phyloP scores from a whole-genome alignment of 2,329 filamentous ascomycete species.

The Teratosphaeriaceae sp. region DNA sequence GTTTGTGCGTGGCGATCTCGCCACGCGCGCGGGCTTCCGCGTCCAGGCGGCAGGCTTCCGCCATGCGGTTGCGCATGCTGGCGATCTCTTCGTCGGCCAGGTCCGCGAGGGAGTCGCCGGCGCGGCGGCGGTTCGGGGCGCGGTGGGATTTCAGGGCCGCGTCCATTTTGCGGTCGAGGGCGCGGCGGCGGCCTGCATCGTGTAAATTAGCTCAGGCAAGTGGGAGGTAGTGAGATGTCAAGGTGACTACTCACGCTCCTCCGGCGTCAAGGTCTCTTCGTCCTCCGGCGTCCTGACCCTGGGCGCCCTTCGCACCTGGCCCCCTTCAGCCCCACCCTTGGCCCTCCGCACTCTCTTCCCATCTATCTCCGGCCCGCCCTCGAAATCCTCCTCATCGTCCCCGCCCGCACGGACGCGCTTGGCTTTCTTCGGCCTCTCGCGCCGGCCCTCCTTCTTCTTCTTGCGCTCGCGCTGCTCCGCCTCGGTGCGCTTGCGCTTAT shows the following conservation, averaged over 20 bases:
- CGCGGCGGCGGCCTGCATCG: slow-evolving; percentile 59
- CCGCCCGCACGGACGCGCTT: slow-evolving; percentile 45
- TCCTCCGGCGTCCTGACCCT: slow-evolving; percentile 53
- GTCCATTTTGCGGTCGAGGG: slow-evolving; percentile 81
- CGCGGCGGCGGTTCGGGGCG: slow-evolving; percentile 65
- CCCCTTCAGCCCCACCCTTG: slow-evolving; percentile 37
- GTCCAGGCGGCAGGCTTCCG: slow-evolving; percentile 79
- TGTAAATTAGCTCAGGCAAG: slow-evolving; percentile 9
- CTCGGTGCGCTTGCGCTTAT: slow-evolving; percentile 60
- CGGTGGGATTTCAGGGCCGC: slow-evolving; percentile 80
- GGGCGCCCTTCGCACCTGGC: slow-evolving; percentile 39
- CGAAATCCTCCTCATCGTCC: slow-evolving; percentile 47
- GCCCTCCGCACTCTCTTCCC: slow-evolving; percentile 48
- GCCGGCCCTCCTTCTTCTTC: slow-evolving; percentile 54
- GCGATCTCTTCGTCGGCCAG: slow-evolving; percentile 87
- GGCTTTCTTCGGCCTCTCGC: slow-evolving; percentile 48
- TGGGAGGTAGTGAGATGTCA: background rate
- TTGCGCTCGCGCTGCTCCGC: slow-evolving; percentile 55
- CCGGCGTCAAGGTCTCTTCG: slow-evolving; percentile 73
- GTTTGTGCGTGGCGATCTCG: slow-evolving; percentile 81
- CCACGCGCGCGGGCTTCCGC: slow-evolving; percentile 72
- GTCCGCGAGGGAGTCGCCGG: slow-evolving; percentile 77
- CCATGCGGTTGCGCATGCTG: slow-evolving; percentile 82
- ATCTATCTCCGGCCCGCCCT: slow-evolving; percentile 47
- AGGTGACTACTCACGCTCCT: slow-evolving; percentile 70